Conservation (phyloP, 164 flowering plant species). For the Tetracentron sinense region DNA sequence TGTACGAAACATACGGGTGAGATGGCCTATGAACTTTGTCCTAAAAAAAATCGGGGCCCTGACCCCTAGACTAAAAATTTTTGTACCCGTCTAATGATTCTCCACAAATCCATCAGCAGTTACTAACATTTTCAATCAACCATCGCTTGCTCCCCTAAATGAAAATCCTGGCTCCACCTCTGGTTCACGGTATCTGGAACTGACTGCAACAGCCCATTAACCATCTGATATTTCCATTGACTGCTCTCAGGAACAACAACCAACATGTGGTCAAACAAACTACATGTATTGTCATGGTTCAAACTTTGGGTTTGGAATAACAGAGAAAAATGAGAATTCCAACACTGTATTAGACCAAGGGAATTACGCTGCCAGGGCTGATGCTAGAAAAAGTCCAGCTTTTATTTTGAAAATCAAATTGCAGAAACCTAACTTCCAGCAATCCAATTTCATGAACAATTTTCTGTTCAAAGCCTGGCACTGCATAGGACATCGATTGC, state of each 20-base stretch:
- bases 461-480: not conserved
- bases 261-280: not conserved
- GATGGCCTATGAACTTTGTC: no score
- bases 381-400: not conserved
- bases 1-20: no score
- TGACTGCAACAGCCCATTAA: not conserved
- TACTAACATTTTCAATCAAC: no score
- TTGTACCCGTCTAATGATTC: no score
- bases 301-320: not conserved
- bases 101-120: no score
- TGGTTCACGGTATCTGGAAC: not conserved
- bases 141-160: no score
- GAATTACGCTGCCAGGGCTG: slow-evolving; percentile 4
- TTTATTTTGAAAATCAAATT: slow-evolving; percentile 1
- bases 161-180: no score
- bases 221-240: not conserved
- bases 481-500: slow-evolving; percentile 2
- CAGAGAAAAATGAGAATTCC: slow-evolving; percentile 6
- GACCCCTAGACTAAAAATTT: no score
- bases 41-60: no score
- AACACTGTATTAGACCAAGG: slow-evolving; percentile 6
- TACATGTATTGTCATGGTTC: not conserved
- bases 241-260: slow-evolving; percentile 2
- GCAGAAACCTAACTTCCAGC: slow-evolving; percentile 12
- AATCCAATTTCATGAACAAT: not conserved